Conservation (phyloP, 768 basidiomycete genomes). For the Trametes elegans region DNA sequence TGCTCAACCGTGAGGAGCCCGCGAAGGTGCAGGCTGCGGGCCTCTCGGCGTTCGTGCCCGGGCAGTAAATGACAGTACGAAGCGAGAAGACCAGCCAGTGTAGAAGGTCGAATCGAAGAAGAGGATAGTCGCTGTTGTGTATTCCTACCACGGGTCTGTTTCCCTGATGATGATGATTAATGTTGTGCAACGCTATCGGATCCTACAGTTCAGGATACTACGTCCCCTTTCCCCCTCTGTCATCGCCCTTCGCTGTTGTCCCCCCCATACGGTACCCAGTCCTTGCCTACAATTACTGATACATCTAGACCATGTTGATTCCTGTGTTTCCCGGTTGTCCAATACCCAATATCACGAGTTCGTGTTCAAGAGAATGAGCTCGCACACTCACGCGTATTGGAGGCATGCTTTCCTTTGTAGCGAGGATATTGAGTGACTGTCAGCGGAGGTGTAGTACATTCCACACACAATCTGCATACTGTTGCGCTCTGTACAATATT, state of each 20-base stretch:
- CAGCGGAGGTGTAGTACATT: too few relatives aligned
- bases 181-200: slow-evolving; percentile 17
- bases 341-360: slow-evolving; percentile 8
- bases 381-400: too few relatives aligned
- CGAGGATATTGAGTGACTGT: too few relatives aligned
- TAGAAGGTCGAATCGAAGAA: background rate
- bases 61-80: slow-evolving; percentile 6
- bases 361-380: background rate
- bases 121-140: slow-evolving; percentile 1
- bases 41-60: slow-evolving; percentile 47
- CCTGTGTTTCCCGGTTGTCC: background rate
- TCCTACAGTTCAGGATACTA: background rate
- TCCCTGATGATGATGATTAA: slow-evolving; percentile 7
- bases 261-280: slow-evolving; percentile 5
- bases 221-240: background rate
- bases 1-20: slow-evolving; percentile 73
- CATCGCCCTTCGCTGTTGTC: background rate
- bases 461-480: too few relatives aligned
- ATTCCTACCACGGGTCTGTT: slow-evolving; percentile 6
- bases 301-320: slow-evolving; percentile 20
- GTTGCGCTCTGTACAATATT: too few relatives aligned
- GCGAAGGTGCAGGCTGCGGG: slow-evolving; percentile 81
- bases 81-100: background rate
- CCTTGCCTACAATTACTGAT: slow-evolving; percentile 10
- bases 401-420: too few relatives aligned